Conservation (phyloP, 163 green algal species). For the Scenedesmus sp. region DNA sequence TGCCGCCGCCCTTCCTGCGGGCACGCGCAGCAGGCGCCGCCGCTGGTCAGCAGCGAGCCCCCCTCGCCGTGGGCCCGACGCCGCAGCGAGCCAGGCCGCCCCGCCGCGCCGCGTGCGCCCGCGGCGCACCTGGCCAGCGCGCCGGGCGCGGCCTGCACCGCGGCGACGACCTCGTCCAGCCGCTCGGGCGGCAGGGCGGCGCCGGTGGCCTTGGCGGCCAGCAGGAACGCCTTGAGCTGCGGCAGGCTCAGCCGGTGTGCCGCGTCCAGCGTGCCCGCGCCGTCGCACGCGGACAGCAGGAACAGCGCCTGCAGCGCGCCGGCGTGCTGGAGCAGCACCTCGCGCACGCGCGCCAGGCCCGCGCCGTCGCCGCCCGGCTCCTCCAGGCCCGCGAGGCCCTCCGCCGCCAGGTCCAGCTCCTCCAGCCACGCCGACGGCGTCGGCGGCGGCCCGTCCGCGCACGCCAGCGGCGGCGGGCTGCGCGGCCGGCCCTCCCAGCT, state of each 20-base stretch:
- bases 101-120: background rate
- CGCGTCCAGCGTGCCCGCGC: conserved; percentile 53
- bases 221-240: conserved; percentile 72
- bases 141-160: conserved; percentile 50
- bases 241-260: conserved; percentile 69
- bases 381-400: conserved; percentile 68
- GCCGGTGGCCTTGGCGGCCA: conserved; percentile 48
- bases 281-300: conserved; percentile 65
- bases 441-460: conserved; percentile 57
- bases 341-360: conserved; percentile 57
- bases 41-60: too few species aligned
- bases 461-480: conserved; percentile 64
- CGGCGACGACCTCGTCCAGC: conserved; percentile 73
- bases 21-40: too few species aligned
- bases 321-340: conserved; percentile 70
- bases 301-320: conserved; percentile 77
- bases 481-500: conserved; percentile 80
- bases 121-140: conserved; percentile 49
- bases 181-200: conserved; percentile 60
- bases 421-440: conserved; percentile 71
- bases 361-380: conserved; percentile 46
- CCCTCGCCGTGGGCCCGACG: too few species aligned
- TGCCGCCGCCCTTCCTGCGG: conserved; percentile 54
- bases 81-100: background rate
- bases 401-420: conserved; percentile 67